These are phyloP conservation scores for Oropetium thomaeum DNA, from an alignment of 176 grass and related monocot genomes.

Conservation along the genomic window DNA sequence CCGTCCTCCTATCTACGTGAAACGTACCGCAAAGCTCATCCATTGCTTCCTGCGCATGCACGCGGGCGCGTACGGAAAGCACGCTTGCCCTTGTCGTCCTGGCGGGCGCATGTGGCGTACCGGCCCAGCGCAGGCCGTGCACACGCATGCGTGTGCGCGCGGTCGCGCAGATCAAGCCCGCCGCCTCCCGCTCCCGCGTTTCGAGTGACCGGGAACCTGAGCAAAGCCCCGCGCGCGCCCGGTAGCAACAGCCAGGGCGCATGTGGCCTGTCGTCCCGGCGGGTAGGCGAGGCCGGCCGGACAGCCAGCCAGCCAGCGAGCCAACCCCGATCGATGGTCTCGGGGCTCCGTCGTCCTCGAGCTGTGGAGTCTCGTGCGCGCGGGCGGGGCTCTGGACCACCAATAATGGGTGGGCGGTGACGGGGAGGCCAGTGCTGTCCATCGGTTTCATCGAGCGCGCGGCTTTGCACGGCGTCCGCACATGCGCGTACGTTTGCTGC, in stretches of 20 bases:
- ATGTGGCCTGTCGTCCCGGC: conserved; percentile 28
- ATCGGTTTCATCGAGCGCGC: background rate
- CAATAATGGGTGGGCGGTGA: conserved; percentile 39
- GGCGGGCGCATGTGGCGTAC: conserved; percentile 24
- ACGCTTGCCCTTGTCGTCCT: background rate
- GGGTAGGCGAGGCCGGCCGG: background rate
- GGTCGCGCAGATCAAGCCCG: background rate
- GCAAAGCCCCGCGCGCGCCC: background rate
- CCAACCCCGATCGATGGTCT: background rate
- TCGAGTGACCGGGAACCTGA: background rate
- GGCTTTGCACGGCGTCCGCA: conserved; percentile 42
- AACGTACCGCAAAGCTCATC: background rate
- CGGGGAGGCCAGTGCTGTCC: background rate
- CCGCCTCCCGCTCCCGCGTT: too few species aligned
- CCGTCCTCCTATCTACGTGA: background rate
- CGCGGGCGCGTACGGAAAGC: conserved; percentile 13
- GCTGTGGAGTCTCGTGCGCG: background rate
- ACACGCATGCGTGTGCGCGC: background rate
- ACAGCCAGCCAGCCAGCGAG: background rate
- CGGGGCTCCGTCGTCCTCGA: background rate
- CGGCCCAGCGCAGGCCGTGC: background rate
- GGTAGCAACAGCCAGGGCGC: conserved; percentile 29
- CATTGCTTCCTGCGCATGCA: background rate
- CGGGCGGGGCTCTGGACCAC: conserved; percentile 29
- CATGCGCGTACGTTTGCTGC: conserved; percentile 35